Conservation (phyloP, 225 moss, liverwort and hornwort genomes). For the Physcomitrellopsis africana region DNA sequence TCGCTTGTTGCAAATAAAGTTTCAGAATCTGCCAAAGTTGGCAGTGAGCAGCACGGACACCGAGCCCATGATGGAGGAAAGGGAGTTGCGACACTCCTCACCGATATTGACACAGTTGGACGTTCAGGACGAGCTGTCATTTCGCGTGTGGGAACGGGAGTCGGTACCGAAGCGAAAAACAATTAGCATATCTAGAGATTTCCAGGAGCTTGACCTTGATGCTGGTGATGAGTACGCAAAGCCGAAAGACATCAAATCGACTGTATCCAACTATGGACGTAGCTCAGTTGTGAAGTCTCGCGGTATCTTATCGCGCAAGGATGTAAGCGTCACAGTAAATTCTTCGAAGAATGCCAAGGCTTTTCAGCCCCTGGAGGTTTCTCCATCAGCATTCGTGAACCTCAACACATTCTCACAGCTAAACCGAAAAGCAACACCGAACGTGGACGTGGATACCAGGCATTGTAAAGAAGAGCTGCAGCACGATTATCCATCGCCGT, state of each 20-base stretch:
- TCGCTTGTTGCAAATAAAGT: constrained; percentile 36
- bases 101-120: constrained; percentile 50
- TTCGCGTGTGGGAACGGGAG: constrained; percentile 57
- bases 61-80: constrained; percentile 46
- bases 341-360: neutral
- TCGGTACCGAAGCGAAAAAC: constrained; percentile 43
- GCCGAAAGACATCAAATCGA: neutral
- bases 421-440: constrained; percentile 6
- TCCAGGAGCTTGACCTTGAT: constrained; percentile 49
- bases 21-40: constrained; percentile 46
- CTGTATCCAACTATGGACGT: neutral
- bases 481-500: constrained; percentile 53
- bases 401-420: constrained; percentile 4
- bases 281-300: too few species aligned
- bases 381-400: constrained; percentile 20
- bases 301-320: too few species aligned
- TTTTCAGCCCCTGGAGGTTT: neutral
- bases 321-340: neutral
- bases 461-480: constrained; percentile 27
- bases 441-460: constrained; percentile 18
- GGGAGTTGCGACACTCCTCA: constrained; percentile 48
- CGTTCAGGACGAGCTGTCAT: constrained; percentile 56
- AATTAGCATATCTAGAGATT: constrained; percentile 47
- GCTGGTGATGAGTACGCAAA: neutral
- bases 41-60: constrained; percentile 29